Evolutionary conservation across 345 rosid species (phyloP), one percentile per base, ranked within the genome.

Genomic region (Mallotus nudiflorus): DNA sequence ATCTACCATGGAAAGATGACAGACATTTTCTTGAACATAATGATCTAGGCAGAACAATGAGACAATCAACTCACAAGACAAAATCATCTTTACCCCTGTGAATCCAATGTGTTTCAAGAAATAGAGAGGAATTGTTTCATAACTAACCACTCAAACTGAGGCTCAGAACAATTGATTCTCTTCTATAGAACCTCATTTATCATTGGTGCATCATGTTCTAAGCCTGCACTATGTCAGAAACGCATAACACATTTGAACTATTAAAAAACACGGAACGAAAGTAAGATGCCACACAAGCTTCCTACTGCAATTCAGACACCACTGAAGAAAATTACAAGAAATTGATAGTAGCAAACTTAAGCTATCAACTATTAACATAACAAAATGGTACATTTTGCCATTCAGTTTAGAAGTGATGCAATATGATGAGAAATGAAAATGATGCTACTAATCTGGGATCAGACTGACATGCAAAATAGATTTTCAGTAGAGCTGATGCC

Each of bases 391-490:
- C 20, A 14, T 40, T 67, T 24, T 54, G 40, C 13, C 10, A 16
- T 14, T 57, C 45, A 45, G 10, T 9, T 16, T 48, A 22, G 48
- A 33, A 58, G 58, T n/a, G 37, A 16, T n/a, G 49, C 33, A 28
- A 12, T 40, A 24, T 33, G 24, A 18, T 14, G 29, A 44, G 4
- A 60, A 25, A 9, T 45, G 44, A 16, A 22, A 11, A 45, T 18
- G 19, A 20, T 37, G 25, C 27, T 48, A 28, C 28, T 6, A 37
- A 48, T 73, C 4, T 53, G 69, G 75, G 82, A 70, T 65, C 78
- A 78, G 75, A 78, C 77, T 73, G 78, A 74, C 75, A 72, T 73
- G 75, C 75, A 78, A 78, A 60, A 19, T 3, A 49, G n/a, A 59
- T n/a, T 16, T 25, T 74, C 76, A 71, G 67, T 68, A 68, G 46